phyloP scores from a whole-genome alignment of 345 rosid genomes.

The Brassica cretica region DNA sequence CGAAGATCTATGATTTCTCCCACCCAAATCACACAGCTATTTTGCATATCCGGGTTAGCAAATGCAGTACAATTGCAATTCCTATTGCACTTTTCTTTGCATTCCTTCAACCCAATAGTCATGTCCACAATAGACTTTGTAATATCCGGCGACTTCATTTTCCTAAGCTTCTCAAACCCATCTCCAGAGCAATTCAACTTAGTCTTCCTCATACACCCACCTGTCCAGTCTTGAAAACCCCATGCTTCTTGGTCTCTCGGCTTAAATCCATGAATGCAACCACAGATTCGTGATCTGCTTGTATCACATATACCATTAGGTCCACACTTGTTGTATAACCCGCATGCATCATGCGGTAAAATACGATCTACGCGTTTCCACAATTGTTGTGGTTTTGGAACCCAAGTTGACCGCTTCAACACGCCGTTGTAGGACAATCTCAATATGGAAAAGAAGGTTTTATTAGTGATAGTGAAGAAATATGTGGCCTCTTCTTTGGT shows the following conservation, averaged over 20 bases:
- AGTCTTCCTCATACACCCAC: slow-evolving; percentile 58
- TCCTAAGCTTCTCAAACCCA: slow-evolving; percentile 45
- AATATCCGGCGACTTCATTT: slow-evolving; percentile 58
- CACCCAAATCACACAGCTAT: background rate
- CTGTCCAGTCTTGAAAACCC: slow-evolving; percentile 43
- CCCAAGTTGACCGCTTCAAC: background rate
- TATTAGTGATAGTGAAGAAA: slow-evolving; percentile 35
- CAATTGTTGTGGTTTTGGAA: slow-evolving; percentile 40
- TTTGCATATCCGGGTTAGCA: background rate
- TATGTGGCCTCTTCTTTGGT: slow-evolving; percentile 42
- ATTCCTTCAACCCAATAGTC: background rate
- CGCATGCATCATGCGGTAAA: slow-evolving; percentile 71
- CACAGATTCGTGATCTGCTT: slow-evolving; percentile 56
- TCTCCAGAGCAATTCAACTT: slow-evolving; percentile 44
- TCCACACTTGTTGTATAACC: slow-evolving; percentile 51
- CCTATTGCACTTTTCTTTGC: background rate
- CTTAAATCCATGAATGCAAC: slow-evolving; percentile 54
- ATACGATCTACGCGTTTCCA: slow-evolving; percentile 38
- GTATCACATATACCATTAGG: slow-evolving; percentile 58
- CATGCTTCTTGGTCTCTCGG: slow-evolving; percentile 53
- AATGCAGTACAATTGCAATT: background rate
- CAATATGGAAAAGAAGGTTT: slow-evolving; percentile 48
- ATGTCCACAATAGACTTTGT: slow-evolving; percentile 41
- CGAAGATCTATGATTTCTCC: background rate
- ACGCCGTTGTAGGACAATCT: slow-evolving; percentile 35